A percentile compares a stretch with the other conserved stretches of the same genome.
Conservation (phyloP, 257 asterid genomes). For the Osmanthus fragrans region DNA sequence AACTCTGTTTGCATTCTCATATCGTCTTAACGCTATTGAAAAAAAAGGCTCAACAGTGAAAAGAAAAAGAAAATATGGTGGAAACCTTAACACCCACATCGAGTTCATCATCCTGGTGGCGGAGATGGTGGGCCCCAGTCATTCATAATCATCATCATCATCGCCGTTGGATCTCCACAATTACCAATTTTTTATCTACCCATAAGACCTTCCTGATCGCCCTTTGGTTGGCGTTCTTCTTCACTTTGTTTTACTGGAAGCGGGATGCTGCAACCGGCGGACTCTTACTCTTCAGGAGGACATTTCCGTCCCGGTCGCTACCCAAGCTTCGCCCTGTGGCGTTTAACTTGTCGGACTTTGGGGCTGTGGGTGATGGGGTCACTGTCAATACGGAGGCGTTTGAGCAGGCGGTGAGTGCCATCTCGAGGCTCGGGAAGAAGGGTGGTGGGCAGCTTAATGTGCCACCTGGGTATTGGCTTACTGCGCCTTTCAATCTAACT, state of each 20-base stretch:
- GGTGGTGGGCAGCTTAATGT: constrained; percentile 87
- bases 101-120: constrained; percentile 9
- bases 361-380: constrained; percentile 73
- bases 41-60: not conserved
- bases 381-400: constrained; percentile 69
- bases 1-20: constrained; percentile 10
- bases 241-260: constrained; percentile 53
- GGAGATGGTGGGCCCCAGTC: constrained; percentile 11
- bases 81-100: constrained; percentile 34
- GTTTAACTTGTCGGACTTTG: constrained; percentile 69
- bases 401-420: constrained; percentile 59
- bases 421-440: constrained; percentile 51
- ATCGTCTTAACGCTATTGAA: not conserved
- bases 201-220: constrained; percentile 43
- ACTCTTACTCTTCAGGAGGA: constrained; percentile 43
- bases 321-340: constrained; percentile 55
- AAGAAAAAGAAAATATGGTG: constrained; percentile 28
- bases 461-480: constrained; percentile 79
- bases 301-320: constrained; percentile 21
- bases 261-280: constrained; percentile 37
- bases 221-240: constrained; percentile 40
- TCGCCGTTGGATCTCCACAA: constrained; percentile 48
- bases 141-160: constrained; percentile 32
- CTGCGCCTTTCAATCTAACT: constrained; percentile 87
- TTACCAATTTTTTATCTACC: constrained; percentile 33